Evolutionary conservation across 1,284 basidiomycete genomes (phyloP).

Genomic region (Fomitopsis palustris): DNA sequence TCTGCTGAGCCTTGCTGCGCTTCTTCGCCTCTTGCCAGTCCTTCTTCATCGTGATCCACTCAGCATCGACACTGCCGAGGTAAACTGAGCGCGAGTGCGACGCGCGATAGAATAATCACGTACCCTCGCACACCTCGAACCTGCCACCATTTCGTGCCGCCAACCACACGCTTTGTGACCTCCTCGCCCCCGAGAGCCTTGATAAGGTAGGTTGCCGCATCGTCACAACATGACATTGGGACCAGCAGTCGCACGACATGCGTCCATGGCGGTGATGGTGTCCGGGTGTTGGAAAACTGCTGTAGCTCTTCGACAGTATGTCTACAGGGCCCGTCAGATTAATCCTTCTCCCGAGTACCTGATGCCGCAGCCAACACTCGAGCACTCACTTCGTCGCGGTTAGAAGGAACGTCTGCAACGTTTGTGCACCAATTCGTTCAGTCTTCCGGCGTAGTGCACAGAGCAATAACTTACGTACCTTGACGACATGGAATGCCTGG

Average conservation of each 20-base stretch:
- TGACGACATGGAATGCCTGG: constrained; percentile 76
- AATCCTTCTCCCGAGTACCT: too few relatives aligned
- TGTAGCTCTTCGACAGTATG: constrained; percentile 87
- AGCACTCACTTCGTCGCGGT: constrained; percentile 37
- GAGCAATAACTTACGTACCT: constrained; percentile 40
- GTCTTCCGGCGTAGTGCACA: neutral
- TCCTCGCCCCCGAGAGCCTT: constrained; percentile 84
- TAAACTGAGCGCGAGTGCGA: neutral
- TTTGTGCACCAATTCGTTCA: neutral
- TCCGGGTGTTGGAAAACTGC: constrained; percentile 80
- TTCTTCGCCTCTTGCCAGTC: constrained; percentile 65
- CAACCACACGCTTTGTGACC: constrained; percentile 69
- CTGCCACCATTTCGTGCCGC: constrained; percentile 97
- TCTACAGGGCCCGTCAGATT: constrained; percentile 21
- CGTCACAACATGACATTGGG: constrained; percentile 71
- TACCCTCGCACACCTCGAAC: constrained; percentile 77
- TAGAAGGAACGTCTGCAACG: constrained; percentile 42
- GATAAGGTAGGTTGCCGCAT: constrained; percentile 77
- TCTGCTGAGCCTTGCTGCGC: constrained; percentile 44
- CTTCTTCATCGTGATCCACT: constrained; percentile 85
- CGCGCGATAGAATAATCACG: constrained; percentile 13
- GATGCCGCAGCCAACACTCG: neutral
- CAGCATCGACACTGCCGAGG: constrained; percentile 68
- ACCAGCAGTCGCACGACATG: constrained; percentile 75
- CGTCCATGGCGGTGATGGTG: constrained; percentile 88